Evolutionary conservation across 139 green algal genomes (phyloP).

Genomic region (Astrephomene gubernaculifera): DNA sequence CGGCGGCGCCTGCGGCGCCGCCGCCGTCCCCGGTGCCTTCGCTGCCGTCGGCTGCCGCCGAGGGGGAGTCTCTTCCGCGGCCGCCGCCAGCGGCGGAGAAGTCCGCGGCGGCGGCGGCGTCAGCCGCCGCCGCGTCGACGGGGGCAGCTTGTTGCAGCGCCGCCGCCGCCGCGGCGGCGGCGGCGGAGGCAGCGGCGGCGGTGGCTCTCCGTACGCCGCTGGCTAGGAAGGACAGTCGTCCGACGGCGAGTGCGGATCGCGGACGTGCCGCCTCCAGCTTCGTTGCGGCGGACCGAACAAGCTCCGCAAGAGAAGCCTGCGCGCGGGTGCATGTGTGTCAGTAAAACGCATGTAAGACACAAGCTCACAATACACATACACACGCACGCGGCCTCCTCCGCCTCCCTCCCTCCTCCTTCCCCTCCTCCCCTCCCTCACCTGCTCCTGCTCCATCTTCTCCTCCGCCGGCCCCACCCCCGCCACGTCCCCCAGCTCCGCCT

Average conservation of each 20-base stretch:
- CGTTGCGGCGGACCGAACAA: constrained; percentile 7
- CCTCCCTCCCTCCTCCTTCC: background rate
- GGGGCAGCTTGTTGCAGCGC: background rate
- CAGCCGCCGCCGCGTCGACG: constrained; percentile 8
- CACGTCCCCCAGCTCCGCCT: constrained; percentile 49
- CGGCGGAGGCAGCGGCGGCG: constrained; percentile 11
- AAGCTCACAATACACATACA: background rate
- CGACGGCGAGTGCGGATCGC: constrained; percentile 19
- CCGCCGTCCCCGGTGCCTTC: background rate
- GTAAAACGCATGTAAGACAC: background rate
- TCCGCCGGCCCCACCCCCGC: constrained; percentile 15
- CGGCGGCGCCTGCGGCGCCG: background rate
- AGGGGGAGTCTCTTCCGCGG: background rate
- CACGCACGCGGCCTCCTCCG: background rate
- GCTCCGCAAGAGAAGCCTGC: constrained; percentile 19
- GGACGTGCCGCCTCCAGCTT: constrained; percentile 33
- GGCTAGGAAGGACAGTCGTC: constrained; percentile 44
- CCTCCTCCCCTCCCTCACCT: constrained; percentile 19
- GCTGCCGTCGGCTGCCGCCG: background rate
- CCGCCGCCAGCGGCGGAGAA: constrained; percentile 8
- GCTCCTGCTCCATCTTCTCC: constrained; percentile 10
- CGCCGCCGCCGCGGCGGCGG: background rate
- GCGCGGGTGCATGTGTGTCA: background rate
- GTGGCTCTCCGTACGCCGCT: constrained; percentile 9
- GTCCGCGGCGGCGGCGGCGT: constrained; percentile 21